Percentiles rank a stretch among this genome's conserved stretches.
These are phyloP conservation scores for Baorangia bicolor DNA, from an alignment of 768 basidiomycete genomes.

Conservation along the genomic window DNA sequence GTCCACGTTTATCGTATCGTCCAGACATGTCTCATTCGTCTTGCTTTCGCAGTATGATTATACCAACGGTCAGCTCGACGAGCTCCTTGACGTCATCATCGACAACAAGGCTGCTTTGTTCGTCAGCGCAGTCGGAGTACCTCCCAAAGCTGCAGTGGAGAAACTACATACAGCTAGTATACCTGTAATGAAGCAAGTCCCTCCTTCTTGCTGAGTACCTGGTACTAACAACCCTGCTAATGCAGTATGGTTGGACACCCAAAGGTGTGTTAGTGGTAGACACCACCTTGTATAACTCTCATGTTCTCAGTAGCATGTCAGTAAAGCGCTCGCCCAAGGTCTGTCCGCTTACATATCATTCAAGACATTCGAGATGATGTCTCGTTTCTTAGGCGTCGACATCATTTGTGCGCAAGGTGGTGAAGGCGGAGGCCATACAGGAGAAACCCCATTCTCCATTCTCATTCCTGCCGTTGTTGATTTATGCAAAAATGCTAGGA, in stretches of 20 bases:
- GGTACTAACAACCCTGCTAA: neutral
- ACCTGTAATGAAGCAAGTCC: constrained; percentile 78
- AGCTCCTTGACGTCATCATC: constrained; percentile 79
- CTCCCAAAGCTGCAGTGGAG: constrained; percentile 79
- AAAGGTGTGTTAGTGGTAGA: constrained; percentile 46
- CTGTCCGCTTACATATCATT: neutral
- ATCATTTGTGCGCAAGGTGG: constrained; percentile 88
- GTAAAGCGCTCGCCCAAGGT: constrained; percentile 74
- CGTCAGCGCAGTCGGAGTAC: constrained; percentile 83
- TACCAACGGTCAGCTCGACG: constrained; percentile 72
- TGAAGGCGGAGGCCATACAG: constrained; percentile 88
- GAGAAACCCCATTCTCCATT: constrained; percentile 77
- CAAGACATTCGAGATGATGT: neutral
- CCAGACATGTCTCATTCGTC: neutral
- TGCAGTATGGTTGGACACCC: constrained; percentile 81
- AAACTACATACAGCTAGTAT: constrained; percentile 78
- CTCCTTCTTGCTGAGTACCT: neutral
- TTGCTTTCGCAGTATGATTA: constrained; percentile 55
- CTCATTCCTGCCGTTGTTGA: constrained; percentile 84
- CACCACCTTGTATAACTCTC: neutral
- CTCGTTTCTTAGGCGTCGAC: constrained; percentile 60
- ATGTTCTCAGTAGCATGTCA: constrained; percentile 52
- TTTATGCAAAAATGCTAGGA: constrained; percentile 63
- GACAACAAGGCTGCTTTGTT: constrained; percentile 71
- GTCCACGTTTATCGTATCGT: constrained; percentile 1